Base-by-base conservation (phyloP, 495 filamentous ascomycete genomes). In the Pyrenopolyporus hunteri region DNA sequence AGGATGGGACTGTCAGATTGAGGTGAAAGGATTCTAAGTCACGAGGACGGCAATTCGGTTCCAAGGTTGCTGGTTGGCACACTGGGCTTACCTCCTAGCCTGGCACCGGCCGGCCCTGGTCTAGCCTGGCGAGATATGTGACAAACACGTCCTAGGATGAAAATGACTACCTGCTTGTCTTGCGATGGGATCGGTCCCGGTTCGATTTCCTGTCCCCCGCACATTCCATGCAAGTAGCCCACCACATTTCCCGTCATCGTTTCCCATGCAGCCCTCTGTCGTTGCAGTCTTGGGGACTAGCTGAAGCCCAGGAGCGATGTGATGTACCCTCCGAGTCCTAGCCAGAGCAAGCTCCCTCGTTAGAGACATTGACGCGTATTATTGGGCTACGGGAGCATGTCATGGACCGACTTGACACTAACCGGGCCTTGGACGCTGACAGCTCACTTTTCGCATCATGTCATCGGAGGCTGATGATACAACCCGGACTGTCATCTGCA, bases 181-280 rank as follows among this genome's bases (percentile, higher is more conserved):
- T 47, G 63, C 63, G 51, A 66, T 66, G 63, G 57, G 57, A 66
- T 66, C 63, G 57, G 63, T 60, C 51, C 58, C 63, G 64, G 64
- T 64, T 67, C 67, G 64, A 64, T 68, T 64, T 71, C 63, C 57
- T 57, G 55, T 62, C 63, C 68, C 68, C 68, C 65, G 62, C 65
- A 71, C 63, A 69, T 58, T 57, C 53, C 54, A 69, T 71, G 68
- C 66, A 71, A 64, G 65, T 57, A 64, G 58, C 56, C 57, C 62
- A 66, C 66, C 56, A 59, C 58, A 57, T 66, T 59, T 64, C 65
- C 61, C 54, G 63, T 64, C 56, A 66, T 57, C 65, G 59, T 62
- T 58, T 68, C 48, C 53, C 31, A 66, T 71, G 68, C 68, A 69
- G 58, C 63, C 66, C 60, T 67, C 54, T 54, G 13, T 53, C 26